Conservation (phyloP, 805 yeast genomes). For the Yamadazyma tumulicola region DNA sequence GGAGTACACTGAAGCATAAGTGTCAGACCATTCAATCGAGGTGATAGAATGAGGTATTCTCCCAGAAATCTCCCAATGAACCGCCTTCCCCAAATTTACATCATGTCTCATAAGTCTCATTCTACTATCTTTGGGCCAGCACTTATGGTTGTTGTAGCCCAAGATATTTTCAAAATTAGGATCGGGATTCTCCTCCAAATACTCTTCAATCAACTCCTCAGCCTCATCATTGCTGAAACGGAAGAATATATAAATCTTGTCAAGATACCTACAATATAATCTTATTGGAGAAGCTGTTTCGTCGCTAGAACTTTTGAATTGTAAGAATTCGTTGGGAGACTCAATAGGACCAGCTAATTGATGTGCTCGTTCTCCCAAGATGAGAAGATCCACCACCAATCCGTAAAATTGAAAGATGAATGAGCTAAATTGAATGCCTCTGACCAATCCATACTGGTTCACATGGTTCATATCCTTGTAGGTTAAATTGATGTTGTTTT, state of each 20-base stretch:
- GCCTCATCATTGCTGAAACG: conserved; percentile 73
- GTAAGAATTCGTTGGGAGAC: conserved; percentile 74
- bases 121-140: conserved; percentile 93
- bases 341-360: conserved; percentile 80
- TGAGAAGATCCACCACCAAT: conserved; percentile 70
- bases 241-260: conserved; percentile 75
- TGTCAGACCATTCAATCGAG: conserved; percentile 70
- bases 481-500: conserved; percentile 75
- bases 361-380: conserved; percentile 85
- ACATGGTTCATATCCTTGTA: conserved; percentile 95
- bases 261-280: conserved; percentile 77
- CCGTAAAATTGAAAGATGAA: conserved; percentile 92
- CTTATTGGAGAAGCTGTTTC: conserved; percentile 76
- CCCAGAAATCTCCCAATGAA: conserved; percentile 82
- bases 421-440: conserved; percentile 89
- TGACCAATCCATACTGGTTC: conserved; percentile 80
- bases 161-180: conserved; percentile 84
- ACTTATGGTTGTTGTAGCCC: conserved; percentile 81
- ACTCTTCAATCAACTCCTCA: conserved; percentile 70
- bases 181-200: conserved; percentile 81
- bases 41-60: conserved; percentile 77
- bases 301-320: conserved; percentile 54
- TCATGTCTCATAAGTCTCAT: conserved; percentile 90
- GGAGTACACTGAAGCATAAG: conserved; percentile 85
- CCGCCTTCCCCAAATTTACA: conserved; percentile 88